phyloP scores from a whole-genome alignment of 1,284 basidiomycete species.

The Ustilago sp. region DNA sequence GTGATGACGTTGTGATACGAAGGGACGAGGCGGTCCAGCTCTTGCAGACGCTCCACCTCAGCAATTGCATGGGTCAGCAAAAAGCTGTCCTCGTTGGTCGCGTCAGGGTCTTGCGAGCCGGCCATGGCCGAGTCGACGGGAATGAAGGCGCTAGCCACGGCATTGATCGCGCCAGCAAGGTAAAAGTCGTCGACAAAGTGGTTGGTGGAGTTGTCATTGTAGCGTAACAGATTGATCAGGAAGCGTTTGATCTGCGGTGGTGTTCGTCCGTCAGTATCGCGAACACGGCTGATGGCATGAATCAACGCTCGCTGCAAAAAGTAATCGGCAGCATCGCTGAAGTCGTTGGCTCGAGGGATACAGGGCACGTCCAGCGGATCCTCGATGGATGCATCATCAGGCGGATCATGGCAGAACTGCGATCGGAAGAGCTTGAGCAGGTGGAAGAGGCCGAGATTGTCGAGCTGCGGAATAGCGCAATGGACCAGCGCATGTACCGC shows the following conservation, averaged over 20 bases:
- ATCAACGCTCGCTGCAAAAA: slow-evolving; percentile 90
- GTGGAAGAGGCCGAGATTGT: slow-evolving; percentile 92
- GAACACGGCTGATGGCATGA: slow-evolving; percentile 83
- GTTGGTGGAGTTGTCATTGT: slow-evolving; percentile 95
- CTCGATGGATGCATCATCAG: slow-evolving; percentile 46
- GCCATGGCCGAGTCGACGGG: slow-evolving; percentile 57
- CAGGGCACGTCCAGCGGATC: slow-evolving; percentile 74
- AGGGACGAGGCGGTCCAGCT: slow-evolving; percentile 93
- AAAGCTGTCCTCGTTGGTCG: slow-evolving; percentile 54
- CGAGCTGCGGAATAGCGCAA: slow-evolving; percentile 83
- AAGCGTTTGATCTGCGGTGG: slow-evolving; percentile 89
- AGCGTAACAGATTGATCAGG: slow-evolving; percentile 87
- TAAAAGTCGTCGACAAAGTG: slow-evolving; percentile 93
- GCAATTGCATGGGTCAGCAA: slow-evolving; percentile 54
- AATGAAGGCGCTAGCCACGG: slow-evolving; percentile 81
- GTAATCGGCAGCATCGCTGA: slow-evolving; percentile 89
- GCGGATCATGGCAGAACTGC: slow-evolving; percentile 82
- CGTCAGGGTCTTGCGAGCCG: slow-evolving; percentile 49
- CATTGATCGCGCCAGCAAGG: slow-evolving; percentile 85
- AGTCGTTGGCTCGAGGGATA: slow-evolving; percentile 92
- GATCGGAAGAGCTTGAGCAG: slow-evolving; percentile 91
- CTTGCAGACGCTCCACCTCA: slow-evolving; percentile 85
- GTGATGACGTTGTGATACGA: slow-evolving; percentile 95
- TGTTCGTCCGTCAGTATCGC: slow-evolving; percentile 83
- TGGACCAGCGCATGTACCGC: slow-evolving; percentile 87